A percentile compares a stretch with the other conserved stretches of the same genome.
These are phyloP conservation scores for Aureobasidium sp. DNA, from an alignment of 2,329 filamentous ascomycete species.

Conservation along the genomic window DNA sequence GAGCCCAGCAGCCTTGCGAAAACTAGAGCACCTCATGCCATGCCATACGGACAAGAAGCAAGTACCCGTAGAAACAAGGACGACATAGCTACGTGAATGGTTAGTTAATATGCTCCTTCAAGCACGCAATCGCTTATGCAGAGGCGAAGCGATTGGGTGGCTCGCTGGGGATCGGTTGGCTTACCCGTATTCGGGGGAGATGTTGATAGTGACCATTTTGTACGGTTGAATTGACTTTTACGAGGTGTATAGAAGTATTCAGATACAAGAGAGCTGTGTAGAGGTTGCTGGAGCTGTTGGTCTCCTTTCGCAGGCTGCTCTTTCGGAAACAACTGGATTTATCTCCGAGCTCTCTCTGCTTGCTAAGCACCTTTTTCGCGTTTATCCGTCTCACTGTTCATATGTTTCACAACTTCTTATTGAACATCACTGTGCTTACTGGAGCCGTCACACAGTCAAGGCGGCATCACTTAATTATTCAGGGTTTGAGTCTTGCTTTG, in stretches of 20 bases:
- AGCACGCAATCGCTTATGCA: neutral
- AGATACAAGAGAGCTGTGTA: neutral
- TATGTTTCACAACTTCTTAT: neutral
- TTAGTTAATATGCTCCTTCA: neutral
- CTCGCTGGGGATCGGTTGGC: conserved; percentile 9
- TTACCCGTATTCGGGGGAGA: conserved; percentile 43
- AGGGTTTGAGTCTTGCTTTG: too few relatives aligned
- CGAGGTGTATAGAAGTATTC: neutral
- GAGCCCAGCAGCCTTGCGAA: conserved; percentile 45
- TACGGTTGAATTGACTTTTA: neutral
- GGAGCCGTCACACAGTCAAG: neutral
- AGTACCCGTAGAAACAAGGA: conserved; percentile 44
- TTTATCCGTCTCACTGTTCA: neutral
- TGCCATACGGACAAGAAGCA: conserved; percentile 47
- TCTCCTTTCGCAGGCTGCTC: neutral
- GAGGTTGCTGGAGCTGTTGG: neutral
- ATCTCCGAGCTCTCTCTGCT: conserved; percentile 1
- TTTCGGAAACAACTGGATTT: neutral
- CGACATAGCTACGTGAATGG: conserved; percentile 39
- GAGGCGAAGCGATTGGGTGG: neutral
- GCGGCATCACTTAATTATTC: too few relatives aligned
- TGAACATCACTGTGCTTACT: neutral
- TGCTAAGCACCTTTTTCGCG: neutral
- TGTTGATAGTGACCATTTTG: conserved; percentile 25
- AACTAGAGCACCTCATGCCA: conserved; percentile 33